These are phyloP conservation scores for Russula foetens DNA, from an alignment of 768 basidiomycete genomes.

Conservation along the genomic window DNA sequence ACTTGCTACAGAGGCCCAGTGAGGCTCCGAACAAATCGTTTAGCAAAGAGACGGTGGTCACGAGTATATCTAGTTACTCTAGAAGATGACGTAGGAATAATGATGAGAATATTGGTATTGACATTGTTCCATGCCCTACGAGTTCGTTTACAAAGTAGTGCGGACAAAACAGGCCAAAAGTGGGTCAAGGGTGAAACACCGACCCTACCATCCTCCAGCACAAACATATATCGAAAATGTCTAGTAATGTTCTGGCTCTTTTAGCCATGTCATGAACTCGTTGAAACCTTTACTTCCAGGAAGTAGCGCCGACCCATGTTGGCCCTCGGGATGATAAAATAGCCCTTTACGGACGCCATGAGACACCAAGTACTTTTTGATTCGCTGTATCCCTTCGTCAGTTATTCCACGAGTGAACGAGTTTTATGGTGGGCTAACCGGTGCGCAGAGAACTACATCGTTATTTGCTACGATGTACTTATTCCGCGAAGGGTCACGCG, in stretches of 20 bases:
- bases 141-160: background rate
- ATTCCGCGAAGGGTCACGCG: conserved; percentile 53
- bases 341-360: conserved; percentile 66
- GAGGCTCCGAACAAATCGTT: background rate
- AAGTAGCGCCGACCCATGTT: conserved; percentile 55
- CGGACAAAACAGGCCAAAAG: background rate
- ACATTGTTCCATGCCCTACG: background rate
- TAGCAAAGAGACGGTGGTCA: background rate
- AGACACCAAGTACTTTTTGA: conserved; percentile 63
- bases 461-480: conserved; percentile 76
- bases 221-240: background rate
- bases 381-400: conserved; percentile 39
- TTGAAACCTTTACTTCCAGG: conserved; percentile 43
- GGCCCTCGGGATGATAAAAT: conserved; percentile 52
- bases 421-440: conserved; percentile 33
- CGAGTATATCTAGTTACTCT: background rate
- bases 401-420: background rate
- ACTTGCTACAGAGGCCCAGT: background rate
- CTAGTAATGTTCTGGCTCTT: conserved; percentile 15
- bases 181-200: background rate
- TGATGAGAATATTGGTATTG: background rate
- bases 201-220: background rate
- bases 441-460: conserved; percentile 70
- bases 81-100: no score
- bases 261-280: conserved; percentile 58